Base-by-base conservation (phyloP, 2,329 filamentous ascomycete species). In the Colletotrichum liriopes region DNA sequence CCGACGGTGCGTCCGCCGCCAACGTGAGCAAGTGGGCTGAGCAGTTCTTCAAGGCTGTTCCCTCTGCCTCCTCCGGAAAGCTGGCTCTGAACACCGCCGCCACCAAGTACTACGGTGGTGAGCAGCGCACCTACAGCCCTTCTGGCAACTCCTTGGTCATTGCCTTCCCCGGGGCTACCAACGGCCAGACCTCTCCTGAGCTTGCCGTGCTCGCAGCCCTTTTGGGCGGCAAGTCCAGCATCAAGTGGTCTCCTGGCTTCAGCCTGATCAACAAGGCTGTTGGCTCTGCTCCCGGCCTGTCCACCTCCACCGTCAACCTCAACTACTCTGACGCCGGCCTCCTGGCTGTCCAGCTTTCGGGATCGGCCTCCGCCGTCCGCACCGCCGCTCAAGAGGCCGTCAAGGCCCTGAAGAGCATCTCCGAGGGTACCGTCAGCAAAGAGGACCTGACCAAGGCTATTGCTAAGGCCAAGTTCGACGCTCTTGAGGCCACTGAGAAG, bases 211-310 rank as follows among this genome's bases (percentile, higher is more conserved):
- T 99, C 68, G 91, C 93, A 70, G 91, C 95, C 75, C 92, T 99
- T 26, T 93, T 99, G 64, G 96, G 96, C 80, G 96, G 96, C 74
- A 86, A 97, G 84, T 93, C 95, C 66, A 93, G 87, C 84, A 95
- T 98, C 88, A 99, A 98, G 88, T 99, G 96, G 96, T 92, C 94
- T 64, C 86, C 94, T 74, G 96, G 96, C 78, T 98, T 98, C 89
- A 96, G 94, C 72, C 89, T 98, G 74, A 90, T 99, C 73, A 89
- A 93, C 80, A 95, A 98, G 88, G 93, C 92, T 73, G 89, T 91
- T 69, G 87, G 92, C 74, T 87, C 89, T 56, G 86, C 90, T 78
- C 87, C 92, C 47, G 90, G 91, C 76, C 90, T 93, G 75, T 88
- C 87, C 63, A 90, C 94, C 78, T 88, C 90, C 47, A 94, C 96